A percentile compares a stretch with the other conserved stretches of the same genome.
Evolutionary conservation across 495 filamentous ascomycete genomes (phyloP).

Genomic region (Penicillium salamii): DNA sequence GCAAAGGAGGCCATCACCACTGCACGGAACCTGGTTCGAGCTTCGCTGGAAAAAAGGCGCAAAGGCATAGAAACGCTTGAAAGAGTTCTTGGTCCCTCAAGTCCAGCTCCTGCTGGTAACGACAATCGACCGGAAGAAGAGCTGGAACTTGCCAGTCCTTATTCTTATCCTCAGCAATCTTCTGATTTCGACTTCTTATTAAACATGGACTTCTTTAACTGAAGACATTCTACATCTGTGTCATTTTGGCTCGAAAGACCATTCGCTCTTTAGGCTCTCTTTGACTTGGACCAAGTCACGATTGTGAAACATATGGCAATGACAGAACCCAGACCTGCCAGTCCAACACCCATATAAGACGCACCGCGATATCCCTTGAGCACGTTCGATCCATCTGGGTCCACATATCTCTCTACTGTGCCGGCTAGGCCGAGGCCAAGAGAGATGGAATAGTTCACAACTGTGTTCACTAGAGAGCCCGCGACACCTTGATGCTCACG

Average conservation of each 20-base stretch:
- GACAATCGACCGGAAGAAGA: conserved; percentile 5
- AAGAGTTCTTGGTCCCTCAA: conserved; percentile 7
- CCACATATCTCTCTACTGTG: conserved; percentile 56
- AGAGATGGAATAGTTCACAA: conserved; percentile 65
- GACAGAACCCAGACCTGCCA: conserved; percentile 24
- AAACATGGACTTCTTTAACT: conserved; percentile 12
- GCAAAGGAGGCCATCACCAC: conserved; percentile 40
- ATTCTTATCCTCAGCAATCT: conserved; percentile 8
- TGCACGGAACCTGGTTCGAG: conserved; percentile 28
- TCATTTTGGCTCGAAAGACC: not conserved
- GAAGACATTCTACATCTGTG: not conserved
- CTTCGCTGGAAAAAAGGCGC: conserved; percentile 22
- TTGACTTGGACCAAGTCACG: not conserved
- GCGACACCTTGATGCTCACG: conserved; percentile 46
- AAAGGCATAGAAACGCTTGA: conserved; percentile 19
- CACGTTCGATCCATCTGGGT: conserved; percentile 33
- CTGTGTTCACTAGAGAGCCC: conserved; percentile 59
- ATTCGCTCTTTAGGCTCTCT: not conserved
- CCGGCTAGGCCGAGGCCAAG: conserved; percentile 66
- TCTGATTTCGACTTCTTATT: conserved; percentile 17
- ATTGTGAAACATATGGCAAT: not conserved
- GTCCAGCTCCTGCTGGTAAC: not conserved
- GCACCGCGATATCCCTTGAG: conserved; percentile 39
- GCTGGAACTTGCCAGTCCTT: conserved; percentile 7
- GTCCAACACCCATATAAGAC: conserved; percentile 36